Percentiles rank a stretch among this genome's conserved stretches.
Conservation (phyloP, 345 rosid genomes). For the Barbarea vulgaris region DNA sequence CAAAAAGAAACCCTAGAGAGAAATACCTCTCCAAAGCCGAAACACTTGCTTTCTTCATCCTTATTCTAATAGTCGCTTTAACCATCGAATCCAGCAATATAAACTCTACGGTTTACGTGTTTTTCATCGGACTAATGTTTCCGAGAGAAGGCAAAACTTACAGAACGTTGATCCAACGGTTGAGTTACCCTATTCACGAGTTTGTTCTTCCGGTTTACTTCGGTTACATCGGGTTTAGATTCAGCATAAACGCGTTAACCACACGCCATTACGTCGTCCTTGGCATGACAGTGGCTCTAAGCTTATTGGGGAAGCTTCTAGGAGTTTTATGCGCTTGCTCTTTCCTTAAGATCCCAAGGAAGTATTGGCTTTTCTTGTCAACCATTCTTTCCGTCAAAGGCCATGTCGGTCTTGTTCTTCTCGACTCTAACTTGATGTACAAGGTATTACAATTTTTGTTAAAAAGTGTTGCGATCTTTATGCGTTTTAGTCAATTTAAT, state of each 20-base stretch:
- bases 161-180: constrained; percentile 63
- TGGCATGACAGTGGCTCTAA: constrained; percentile 42
- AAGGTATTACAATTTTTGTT: constrained; percentile 28
- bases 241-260: constrained; percentile 37
- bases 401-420: constrained; percentile 61
- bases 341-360: constrained; percentile 54
- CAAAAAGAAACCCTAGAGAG: constrained; percentile 54
- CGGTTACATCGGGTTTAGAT: constrained; percentile 77
- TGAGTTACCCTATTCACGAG: constrained; percentile 67
- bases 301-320: constrained; percentile 54
- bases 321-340: constrained; percentile 63
- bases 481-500: not conserved
- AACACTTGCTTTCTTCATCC: constrained; percentile 49
- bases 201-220: constrained; percentile 82
- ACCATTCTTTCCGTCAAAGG: constrained; percentile 72
- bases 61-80: constrained; percentile 44
- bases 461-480: not conserved
- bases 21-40: constrained; percentile 66
- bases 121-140: constrained; percentile 67
- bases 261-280: constrained; percentile 36
- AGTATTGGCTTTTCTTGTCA: constrained; percentile 56
- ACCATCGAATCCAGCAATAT: constrained; percentile 48
- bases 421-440: constrained; percentile 15
- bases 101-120: constrained; percentile 53
- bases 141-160: constrained; percentile 81